Conservation (phyloP, 768 basidiomycete genomes). For the Hypsizygus marmoreus region DNA sequence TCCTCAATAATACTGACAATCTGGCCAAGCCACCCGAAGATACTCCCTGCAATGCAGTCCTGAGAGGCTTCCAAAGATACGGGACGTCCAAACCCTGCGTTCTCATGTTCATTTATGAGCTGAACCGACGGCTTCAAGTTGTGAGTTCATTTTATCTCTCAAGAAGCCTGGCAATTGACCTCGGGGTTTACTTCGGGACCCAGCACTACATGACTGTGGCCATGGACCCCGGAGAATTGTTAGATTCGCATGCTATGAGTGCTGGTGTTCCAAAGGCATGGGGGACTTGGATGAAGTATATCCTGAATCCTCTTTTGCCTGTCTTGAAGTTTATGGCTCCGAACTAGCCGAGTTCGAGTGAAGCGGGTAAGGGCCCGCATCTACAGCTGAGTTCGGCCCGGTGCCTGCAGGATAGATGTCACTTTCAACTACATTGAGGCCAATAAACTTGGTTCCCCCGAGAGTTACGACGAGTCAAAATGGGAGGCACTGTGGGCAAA, state of each 20-base stretch:
- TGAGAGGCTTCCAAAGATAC: slow-evolving; percentile 9
- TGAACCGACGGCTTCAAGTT: slow-evolving; percentile 7
- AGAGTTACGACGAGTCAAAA: slow-evolving; percentile 7
- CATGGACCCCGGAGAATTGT: slow-evolving; percentile 4
- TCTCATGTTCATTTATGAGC: slow-evolving; percentile 7
- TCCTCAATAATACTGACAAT: slow-evolving; percentile 3
- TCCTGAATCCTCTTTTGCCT: slow-evolving; percentile 4
- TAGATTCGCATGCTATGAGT: slow-evolving; percentile 7
- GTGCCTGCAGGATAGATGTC: background rate
- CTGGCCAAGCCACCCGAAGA: slow-evolving; percentile 1
- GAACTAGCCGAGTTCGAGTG: slow-evolving; percentile 2
- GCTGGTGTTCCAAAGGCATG: slow-evolving; percentile 2
- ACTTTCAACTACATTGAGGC: slow-evolving; percentile 3
- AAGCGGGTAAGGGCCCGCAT: slow-evolving; percentile 1
- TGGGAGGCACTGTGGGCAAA: slow-evolving; percentile 1
- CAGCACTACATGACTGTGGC: slow-evolving; percentile 4
- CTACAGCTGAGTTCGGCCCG: background rate
- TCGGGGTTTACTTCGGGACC: slow-evolving; percentile 1
- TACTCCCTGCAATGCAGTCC: slow-evolving; percentile 3
- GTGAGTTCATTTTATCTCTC: background rate
- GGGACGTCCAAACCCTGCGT: slow-evolving; percentile 11
- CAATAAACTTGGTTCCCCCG: background rate
- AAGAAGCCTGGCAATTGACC: background rate
- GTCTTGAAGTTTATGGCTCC: slow-evolving; percentile 1
- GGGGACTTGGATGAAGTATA: slow-evolving; percentile 4